These are phyloP conservation scores for Fusarium beomiforme DNA, from an alignment of 2,329 filamentous ascomycete species.

Conservation along the genomic window DNA sequence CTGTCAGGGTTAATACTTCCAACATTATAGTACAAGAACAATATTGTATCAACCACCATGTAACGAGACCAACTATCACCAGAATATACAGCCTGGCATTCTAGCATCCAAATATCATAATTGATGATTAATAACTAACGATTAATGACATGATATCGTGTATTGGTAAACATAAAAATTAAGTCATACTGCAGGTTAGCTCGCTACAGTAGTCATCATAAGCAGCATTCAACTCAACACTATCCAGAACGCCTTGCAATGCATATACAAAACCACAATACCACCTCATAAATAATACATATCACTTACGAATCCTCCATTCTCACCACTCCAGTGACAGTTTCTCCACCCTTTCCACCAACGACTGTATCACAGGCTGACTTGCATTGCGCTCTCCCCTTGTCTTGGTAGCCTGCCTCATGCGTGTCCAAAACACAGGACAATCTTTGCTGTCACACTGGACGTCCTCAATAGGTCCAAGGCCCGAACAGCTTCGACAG, in stretches of 20 bases:
- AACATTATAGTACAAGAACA: too few relatives aligned
- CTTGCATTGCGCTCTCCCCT: slow-evolving; percentile 50
- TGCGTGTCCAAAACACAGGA: slow-evolving; percentile 86
- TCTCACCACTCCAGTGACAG: slow-evolving; percentile 50
- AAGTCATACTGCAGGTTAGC: neutral
- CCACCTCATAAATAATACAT: neutral
- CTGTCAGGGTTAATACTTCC: too few relatives aligned
- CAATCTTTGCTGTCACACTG: slow-evolving; percentile 91
- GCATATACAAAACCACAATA: neutral
- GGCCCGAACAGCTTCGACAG: slow-evolving; percentile 82
- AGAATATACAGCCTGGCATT: too few relatives aligned
- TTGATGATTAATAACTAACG: too few relatives aligned
- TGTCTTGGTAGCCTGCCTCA: slow-evolving; percentile 66
- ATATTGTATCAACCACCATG: too few relatives aligned
- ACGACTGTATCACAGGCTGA: slow-evolving; percentile 47
- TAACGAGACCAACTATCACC: too few relatives aligned
- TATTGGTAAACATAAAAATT: neutral
- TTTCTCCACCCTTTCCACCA: slow-evolving; percentile 43
- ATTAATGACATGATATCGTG: neutral
- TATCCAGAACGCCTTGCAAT: slow-evolving; percentile 9
- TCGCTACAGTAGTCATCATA: neutral
- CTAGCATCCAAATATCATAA: too few relatives aligned
- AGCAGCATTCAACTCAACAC: neutral
- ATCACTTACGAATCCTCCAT: neutral
- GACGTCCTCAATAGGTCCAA: slow-evolving; percentile 80